Evolutionary conservation across 352 stramenopile genomes (phyloP).

Genomic region (Pythium apleroticum): DNA sequence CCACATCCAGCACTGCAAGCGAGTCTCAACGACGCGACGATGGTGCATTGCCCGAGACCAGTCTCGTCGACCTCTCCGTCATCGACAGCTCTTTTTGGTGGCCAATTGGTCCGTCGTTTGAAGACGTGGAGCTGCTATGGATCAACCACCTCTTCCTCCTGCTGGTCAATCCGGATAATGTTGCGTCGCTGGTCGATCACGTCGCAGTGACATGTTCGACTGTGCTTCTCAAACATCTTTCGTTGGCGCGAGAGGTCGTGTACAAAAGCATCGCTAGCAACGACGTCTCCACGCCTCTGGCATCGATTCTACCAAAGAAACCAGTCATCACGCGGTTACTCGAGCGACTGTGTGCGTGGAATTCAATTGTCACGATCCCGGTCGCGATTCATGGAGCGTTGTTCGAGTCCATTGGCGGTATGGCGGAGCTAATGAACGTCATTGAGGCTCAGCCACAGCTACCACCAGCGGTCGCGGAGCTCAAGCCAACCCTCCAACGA

Average conservation of each 20-base stretch:
- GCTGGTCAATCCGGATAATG: slow-evolving; percentile 62
- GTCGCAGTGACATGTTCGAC: slow-evolving; percentile 71
- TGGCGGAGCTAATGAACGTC: slow-evolving; percentile 69
- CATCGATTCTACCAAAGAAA: slow-evolving; percentile 21
- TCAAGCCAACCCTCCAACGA: slow-evolving; percentile 42
- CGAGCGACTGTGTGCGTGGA: slow-evolving; percentile 59
- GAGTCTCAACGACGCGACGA: slow-evolving; percentile 46
- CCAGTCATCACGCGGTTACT: slow-evolving; percentile 68
- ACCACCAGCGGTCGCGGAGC: slow-evolving; percentile 23
- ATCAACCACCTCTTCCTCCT: slow-evolving; percentile 69
- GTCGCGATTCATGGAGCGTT: slow-evolving; percentile 76
- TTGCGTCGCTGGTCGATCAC: slow-evolving; percentile 68
- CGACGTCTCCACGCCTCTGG: not conserved
- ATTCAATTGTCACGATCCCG: slow-evolving; percentile 64
- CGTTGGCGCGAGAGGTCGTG: slow-evolving; percentile 65
- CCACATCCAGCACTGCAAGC: slow-evolving; percentile 12
- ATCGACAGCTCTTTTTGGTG: slow-evolving; percentile 81
- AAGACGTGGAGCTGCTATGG: slow-evolving; percentile 53
- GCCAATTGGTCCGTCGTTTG: slow-evolving; percentile 45
- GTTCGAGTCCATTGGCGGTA: slow-evolving; percentile 77
- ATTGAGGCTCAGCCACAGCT: slow-evolving; percentile 33
- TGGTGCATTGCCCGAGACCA: slow-evolving; percentile 67
- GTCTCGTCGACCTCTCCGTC: slow-evolving; percentile 73
- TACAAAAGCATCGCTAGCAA: slow-evolving; percentile 40
- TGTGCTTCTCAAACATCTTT: slow-evolving; percentile 78